Conservation (phyloP, 495 filamentous ascomycete species). For the Penicillium herquei region DNA sequence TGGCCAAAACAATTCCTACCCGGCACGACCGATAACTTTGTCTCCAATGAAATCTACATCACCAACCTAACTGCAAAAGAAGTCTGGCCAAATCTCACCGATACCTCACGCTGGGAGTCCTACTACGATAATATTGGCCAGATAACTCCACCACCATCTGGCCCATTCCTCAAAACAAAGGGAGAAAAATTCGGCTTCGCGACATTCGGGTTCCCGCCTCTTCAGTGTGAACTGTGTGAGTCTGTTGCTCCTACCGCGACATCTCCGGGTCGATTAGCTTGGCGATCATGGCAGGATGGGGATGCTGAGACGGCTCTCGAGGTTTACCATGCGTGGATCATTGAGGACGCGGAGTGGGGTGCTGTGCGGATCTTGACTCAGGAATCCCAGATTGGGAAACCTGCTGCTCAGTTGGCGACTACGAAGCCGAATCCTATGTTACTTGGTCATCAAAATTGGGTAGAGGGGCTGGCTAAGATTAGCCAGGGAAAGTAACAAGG, state of each 20-base stretch:
- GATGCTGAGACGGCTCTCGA: constrained; percentile 9
- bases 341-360: constrained; percentile 4
- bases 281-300: constrained; percentile 14
- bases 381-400: constrained; percentile 14
- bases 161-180: neutral
- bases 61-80: neutral
- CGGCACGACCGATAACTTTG: constrained; percentile 18
- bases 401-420: constrained; percentile 4
- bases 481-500: neutral
- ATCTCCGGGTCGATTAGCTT: constrained; percentile 7
- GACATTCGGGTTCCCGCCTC: constrained; percentile 15
- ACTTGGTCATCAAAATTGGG: constrained; percentile 14
- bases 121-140: constrained; percentile 15
- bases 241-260: constrained; percentile 9
- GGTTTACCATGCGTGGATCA: constrained; percentile 15
- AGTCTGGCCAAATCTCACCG: constrained; percentile 5
- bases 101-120: constrained; percentile 7
- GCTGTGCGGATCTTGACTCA: constrained; percentile 10
- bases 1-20: constrained; percentile 17
- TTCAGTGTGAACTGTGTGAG: constrained; percentile 3
- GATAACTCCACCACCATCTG: constrained; percentile 9
- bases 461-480: constrained; percentile 6
- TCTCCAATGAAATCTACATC: constrained; percentile 18
- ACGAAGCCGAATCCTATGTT: constrained; percentile 16
- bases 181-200: constrained; percentile 4